Evolutionary conservation across 352 stramenopile genomes (phyloP).

Genomic region (Halophytophthora polymorphica): DNA sequence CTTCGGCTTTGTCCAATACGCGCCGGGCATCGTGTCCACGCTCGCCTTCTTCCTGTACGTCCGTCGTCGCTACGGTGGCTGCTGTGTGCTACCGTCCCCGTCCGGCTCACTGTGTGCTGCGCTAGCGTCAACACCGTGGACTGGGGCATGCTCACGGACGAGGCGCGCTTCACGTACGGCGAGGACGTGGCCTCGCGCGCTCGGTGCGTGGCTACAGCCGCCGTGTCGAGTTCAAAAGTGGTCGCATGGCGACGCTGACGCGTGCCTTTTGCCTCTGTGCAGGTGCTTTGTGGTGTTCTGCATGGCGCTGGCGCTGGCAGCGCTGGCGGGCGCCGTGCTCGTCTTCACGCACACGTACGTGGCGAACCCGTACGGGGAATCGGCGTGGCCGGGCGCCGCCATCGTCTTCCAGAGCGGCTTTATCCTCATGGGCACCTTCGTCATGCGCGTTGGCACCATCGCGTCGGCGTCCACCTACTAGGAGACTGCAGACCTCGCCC

Average conservation of each 20-base stretch:
- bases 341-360: slow-evolving; percentile 64
- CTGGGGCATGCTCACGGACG: slow-evolving; percentile 61
- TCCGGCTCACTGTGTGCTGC: background rate
- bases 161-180: slow-evolving; percentile 38
- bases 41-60: slow-evolving; percentile 56
- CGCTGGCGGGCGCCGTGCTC: slow-evolving; percentile 45
- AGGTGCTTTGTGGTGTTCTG: slow-evolving; percentile 58
- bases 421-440: slow-evolving; percentile 51
- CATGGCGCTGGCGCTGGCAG: slow-evolving; percentile 35
- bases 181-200: slow-evolving; percentile 42
- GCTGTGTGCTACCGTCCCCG: background rate
- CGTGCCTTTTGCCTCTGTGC: slow-evolving; percentile 2
- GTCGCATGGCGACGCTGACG: background rate
- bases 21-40: slow-evolving; percentile 51
- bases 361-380: slow-evolving; percentile 49
- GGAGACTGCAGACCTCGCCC: background rate
- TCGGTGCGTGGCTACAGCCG: slow-evolving; percentile 18
- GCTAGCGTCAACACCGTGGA: slow-evolving; percentile 58
- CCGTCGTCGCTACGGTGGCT: background rate
- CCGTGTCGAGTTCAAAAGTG: background rate
- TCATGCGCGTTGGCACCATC: slow-evolving; percentile 54
- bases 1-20: slow-evolving; percentile 59
- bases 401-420: slow-evolving; percentile 64
- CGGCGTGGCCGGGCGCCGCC: slow-evolving; percentile 51
- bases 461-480: slow-evolving; percentile 26